Base-by-base conservation (phyloP, 169 alveolate species). In the Cryptosporidium viatorum region DNA sequence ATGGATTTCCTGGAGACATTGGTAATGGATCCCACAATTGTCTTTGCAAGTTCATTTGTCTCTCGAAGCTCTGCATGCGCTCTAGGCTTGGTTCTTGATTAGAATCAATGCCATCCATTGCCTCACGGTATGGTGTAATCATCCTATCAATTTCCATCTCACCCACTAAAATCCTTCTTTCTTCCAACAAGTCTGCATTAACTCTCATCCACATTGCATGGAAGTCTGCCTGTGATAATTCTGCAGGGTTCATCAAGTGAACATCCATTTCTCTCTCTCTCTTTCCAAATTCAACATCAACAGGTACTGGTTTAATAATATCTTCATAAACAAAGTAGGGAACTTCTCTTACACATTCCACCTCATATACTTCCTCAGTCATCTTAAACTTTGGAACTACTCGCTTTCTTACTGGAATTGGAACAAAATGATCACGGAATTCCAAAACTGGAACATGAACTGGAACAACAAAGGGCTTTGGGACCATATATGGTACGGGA, bases 171-270 rank as follows among this genome's bases (percentile, higher is more conserved):
- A 80, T 43, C 52, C 92, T 91, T 70, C 91, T 92, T 68, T 92
- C 86, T 59, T 87, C 94, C 8, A 91, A 85, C 39, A 94, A 85
- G 48, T 94, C 96, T 41, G 96, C 96, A 85, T 94, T 94, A 52
- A 94, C 96, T 48, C 96, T 89, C 96, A 94, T 94, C 96, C 96
- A 94, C 96, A 94, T 94, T 48, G 96, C 96, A 69, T 94, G 96
- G 91, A 94, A 93, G 50, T 94, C 96, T 23, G 95, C 96, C 91
- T 94, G 96, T 43, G 96, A 93, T 58, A 94, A 93, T 80, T 94
- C 96, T 23, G 95, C 95, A 10, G 96, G 96, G 70, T 94, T 93
- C 86, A 94, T 91, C 26, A 95, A 94, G 52, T 93, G 94, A 23
- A 95, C 96, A 69, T 91, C 92, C 91, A 93, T 95, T 67, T 93